Evolutionary conservation across 2,329 filamentous ascomycete genomes (phyloP).

Genomic region (Basipetospora sp.): DNA sequence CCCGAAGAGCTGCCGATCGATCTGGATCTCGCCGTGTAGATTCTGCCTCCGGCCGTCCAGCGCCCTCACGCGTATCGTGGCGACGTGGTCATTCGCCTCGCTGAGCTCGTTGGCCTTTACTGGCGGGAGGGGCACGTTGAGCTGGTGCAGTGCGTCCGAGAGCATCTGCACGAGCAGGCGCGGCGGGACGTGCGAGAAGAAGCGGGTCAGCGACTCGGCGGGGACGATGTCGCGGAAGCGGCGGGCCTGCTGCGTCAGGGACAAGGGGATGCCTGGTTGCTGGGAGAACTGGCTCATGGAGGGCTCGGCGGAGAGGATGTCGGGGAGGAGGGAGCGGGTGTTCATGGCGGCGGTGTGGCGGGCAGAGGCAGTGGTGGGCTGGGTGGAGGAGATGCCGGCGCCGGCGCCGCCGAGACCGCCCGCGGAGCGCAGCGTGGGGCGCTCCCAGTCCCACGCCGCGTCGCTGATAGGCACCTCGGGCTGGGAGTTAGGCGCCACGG

Average conservation of each 20-base stretch:
- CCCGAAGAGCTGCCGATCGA: conserved; percentile 49
- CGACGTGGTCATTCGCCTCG: conserved; percentile 19
- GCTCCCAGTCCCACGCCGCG: conserved; percentile 75
- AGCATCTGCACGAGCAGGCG: conserved; percentile 66
- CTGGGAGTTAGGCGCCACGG: conserved; percentile 39
- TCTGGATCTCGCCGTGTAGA: conserved; percentile 58
- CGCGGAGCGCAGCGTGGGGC: conserved; percentile 45
- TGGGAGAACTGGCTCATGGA: conserved; percentile 74
- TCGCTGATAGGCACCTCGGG: conserved; percentile 66
- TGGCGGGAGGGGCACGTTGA: conserved; percentile 61
- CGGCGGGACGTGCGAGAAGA: conserved; percentile 71
- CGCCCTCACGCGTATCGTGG: conserved; percentile 59
- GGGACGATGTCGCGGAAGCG: conserved; percentile 86
- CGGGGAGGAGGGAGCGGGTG: conserved; percentile 31
- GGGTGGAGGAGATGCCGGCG: conserved; percentile 31
- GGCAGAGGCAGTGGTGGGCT: conserved; percentile 27
- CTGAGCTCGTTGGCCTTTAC: conserved; percentile 28
- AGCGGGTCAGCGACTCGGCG: conserved; percentile 71
- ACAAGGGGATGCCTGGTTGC: conserved; percentile 62
- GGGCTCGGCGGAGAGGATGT: conserved; percentile 69
- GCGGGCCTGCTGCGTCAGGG: conserved; percentile 75
- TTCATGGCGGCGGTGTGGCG: conserved; percentile 17
- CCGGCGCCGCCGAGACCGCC: conserved; percentile 18
- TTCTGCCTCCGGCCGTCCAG: conserved; percentile 57
- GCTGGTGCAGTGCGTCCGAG: conserved; percentile 64